Conservation (phyloP, 1,139 yeast genomes). For the Suhomyces kunorum region DNA sequence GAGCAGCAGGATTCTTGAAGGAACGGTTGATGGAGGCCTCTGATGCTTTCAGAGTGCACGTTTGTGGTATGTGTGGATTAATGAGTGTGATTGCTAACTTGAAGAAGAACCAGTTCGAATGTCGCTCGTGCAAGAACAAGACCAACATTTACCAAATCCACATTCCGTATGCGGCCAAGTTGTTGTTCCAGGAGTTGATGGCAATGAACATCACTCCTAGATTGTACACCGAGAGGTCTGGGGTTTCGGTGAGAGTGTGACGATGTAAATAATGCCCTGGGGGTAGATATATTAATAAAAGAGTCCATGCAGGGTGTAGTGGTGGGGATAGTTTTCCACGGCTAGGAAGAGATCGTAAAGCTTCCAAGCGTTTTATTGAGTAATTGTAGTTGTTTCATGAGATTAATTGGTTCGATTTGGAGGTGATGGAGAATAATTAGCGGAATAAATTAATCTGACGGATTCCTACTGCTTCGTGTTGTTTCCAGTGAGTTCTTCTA, state of each 20-base stretch:
- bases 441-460: too few species aligned
- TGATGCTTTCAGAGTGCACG: conserved; percentile 96
- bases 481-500: too few species aligned
- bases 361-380: too few species aligned
- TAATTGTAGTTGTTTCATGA: too few species aligned
- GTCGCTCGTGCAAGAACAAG: conserved; percentile 98
- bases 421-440: too few species aligned
- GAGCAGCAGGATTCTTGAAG: conserved; percentile 90
- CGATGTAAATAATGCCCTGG: conserved; percentile 8
- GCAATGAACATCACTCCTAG: conserved; percentile 97
- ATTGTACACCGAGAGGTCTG: conserved; percentile 68
- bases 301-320: too few species aligned
- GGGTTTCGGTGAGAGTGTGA: conserved; percentile 40
- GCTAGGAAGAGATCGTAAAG: too few species aligned
- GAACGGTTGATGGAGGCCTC: conserved; percentile 97
- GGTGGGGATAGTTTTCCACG: too few species aligned
- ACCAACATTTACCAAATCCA: conserved; percentile 97
- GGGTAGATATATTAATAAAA: conserved; percentile 9
- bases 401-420: too few species aligned
- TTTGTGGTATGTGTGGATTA: conserved; percentile 93
- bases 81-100: conserved; percentile 98
- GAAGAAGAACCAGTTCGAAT: conserved; percentile 95
- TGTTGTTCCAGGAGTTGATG: conserved; percentile 90
- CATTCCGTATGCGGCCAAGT: conserved; percentile 96
- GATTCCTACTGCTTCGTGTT: too few species aligned